These are phyloP conservation scores for Cymbidium sinense DNA, from an alignment of 106 monocot genomes.

Conservation along the genomic window DNA sequence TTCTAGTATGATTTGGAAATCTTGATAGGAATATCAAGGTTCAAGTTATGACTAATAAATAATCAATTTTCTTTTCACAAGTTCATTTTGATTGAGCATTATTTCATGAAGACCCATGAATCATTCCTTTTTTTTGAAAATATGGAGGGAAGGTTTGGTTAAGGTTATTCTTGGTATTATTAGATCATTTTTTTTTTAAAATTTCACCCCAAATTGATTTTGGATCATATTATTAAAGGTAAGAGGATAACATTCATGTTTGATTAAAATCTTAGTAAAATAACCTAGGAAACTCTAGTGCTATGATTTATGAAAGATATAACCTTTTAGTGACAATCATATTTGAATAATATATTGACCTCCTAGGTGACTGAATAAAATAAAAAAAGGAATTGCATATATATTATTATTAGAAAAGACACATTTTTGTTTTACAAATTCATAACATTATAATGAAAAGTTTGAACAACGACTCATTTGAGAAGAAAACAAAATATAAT, in stretches of 20 bases:
- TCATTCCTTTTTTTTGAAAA: conserved; percentile 1
- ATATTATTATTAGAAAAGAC: neutral
- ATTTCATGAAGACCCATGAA: neutral
- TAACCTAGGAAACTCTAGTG: neutral
- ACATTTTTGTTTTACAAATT: neutral
- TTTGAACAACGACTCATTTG: neutral
- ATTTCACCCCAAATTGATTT: neutral
- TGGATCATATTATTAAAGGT: neutral
- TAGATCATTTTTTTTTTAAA: neutral
- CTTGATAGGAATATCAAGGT: neutral
- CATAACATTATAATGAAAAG: neutral
- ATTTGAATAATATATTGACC: neutral
- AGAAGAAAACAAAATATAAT: neutral
- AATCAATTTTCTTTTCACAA: neutral
- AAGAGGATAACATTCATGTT: neutral
- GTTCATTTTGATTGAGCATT: neutral
- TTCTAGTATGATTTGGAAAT: neutral
- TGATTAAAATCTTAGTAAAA: neutral
- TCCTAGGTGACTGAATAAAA: neutral
- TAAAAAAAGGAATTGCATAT: neutral
- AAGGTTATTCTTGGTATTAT: neutral
- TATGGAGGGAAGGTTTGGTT: neutral
- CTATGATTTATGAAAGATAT: neutral
- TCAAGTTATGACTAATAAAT: neutral
- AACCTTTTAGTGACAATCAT: neutral